A percentile compares a stretch with the other conserved stretches of the same genome.
phyloP scores from a whole-genome alignment of 169 alveolate genomes.

The Toxoplasma gondii region DNA sequence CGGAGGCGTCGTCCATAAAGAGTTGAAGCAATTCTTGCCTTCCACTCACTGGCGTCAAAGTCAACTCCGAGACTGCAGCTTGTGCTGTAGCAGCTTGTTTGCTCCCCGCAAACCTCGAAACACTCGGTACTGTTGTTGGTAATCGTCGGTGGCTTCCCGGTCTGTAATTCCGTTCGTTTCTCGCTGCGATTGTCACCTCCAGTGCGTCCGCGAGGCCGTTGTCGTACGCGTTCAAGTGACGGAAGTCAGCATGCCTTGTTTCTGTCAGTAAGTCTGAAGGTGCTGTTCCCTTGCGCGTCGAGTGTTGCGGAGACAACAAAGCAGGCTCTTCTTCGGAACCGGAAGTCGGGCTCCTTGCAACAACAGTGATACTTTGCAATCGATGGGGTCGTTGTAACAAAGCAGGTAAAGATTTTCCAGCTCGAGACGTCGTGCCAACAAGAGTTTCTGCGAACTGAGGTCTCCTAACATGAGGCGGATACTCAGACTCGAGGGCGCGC shows the following conservation, averaged over 20 bases:
- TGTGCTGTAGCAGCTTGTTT: neutral
- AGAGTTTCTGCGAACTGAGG: neutral
- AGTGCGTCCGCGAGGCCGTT: neutral
- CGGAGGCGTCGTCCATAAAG: neutral
- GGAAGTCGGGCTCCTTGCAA: neutral
- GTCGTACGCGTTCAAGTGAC: neutral
- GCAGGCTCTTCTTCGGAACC: neutral
- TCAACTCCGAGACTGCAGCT: neutral
- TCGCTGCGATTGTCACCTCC: neutral
- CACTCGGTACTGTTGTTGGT: neutral
- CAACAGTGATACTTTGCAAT: neutral
- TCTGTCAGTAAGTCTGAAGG: neutral
- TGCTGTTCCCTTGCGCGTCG: neutral
- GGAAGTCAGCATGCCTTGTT: neutral
- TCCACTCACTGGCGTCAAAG: neutral
- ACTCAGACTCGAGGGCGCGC: neutral
- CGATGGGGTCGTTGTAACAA: neutral
- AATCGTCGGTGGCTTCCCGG: neutral
- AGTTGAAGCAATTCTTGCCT: neutral
- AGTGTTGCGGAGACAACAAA: neutral
- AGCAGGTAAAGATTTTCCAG: neutral
- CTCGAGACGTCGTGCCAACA: neutral
- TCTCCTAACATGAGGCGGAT: neutral
- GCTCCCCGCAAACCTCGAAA: neutral
- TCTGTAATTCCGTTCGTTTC: neutral